phyloP scores from a whole-genome alignment of 768 basidiomycete genomes.

The Boletales sp. region DNA sequence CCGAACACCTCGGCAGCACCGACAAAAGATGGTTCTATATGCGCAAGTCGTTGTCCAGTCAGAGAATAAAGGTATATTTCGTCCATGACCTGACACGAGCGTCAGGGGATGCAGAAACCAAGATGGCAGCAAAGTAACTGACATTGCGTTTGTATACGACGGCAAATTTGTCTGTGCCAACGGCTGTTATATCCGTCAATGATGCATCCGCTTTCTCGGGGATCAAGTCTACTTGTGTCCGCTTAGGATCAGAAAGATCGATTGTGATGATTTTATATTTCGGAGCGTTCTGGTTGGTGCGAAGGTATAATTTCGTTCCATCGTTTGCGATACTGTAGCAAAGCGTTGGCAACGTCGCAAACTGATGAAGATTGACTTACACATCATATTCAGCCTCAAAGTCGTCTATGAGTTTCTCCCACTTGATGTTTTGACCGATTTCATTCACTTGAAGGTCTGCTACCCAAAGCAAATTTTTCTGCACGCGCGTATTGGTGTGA shows the following conservation, averaged over 20 bases:
- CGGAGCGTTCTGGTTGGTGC: slow-evolving; percentile 64
- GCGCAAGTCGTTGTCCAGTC: slow-evolving; percentile 48
- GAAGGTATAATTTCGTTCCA: slow-evolving; percentile 56
- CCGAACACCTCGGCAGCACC: slow-evolving; percentile 56
- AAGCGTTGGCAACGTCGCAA: slow-evolving; percentile 1
- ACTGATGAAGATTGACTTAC: slow-evolving; percentile 37
- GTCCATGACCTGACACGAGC: slow-evolving; percentile 57
- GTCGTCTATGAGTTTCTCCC: slow-evolving; percentile 68
- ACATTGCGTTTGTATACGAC: slow-evolving; percentile 73
- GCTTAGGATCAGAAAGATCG: slow-evolving; percentile 50
- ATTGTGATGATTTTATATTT: slow-evolving; percentile 63
- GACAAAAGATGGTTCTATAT: slow-evolving; percentile 63
- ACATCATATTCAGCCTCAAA: slow-evolving; percentile 64
- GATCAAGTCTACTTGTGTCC: slow-evolving; percentile 56
- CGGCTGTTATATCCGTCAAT: slow-evolving; percentile 45
- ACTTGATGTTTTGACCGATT: slow-evolving; percentile 63
- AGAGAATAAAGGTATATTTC: slow-evolving; percentile 70
- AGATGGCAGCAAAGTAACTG: slow-evolving; percentile 20
- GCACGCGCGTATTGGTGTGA: neutral
- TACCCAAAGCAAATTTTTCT: slow-evolving; percentile 78
- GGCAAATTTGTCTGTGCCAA: slow-evolving; percentile 56
- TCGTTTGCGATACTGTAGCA: slow-evolving; percentile 58
- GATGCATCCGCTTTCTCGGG: slow-evolving; percentile 64
- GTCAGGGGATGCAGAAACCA: neutral
- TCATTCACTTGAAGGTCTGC: slow-evolving; percentile 57